Evolutionary conservation across 345 rosid genomes (phyloP), one percentile per base, ranked within the genome.

Genomic region (rapeseed (Brassica napus)): DNA sequence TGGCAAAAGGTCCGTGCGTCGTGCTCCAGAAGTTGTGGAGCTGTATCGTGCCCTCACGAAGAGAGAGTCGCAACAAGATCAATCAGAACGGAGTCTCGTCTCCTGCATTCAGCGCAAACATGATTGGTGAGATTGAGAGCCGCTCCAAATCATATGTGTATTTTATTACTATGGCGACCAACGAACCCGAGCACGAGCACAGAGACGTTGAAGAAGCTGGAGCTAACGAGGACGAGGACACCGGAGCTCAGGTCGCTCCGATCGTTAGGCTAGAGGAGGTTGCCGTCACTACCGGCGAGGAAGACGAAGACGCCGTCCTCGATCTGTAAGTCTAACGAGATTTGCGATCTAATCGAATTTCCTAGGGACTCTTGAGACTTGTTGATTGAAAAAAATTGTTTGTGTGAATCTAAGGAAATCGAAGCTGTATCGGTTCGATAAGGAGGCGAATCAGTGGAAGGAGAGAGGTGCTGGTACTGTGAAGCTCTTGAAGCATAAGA

Each of bases 121-220:
- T 95, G 99, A 95, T 95, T 21, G 99, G 99, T 75, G 99, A 95
- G 78, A 92, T 95, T 26, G 99, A 95, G 85, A 90, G 92, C 65
- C 91, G 99, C 12, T 64, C 30, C 30, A 65, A 88, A 5, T 89
- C n/a, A n/a, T n/a, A n/a, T n/a, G n/a, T n/a, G n/a, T n/a, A n/a
- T n/a, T 62, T 9, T n/a, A 39, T 18, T 16, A 69, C 60, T 72
- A 92, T 92, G 97, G 90, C 94, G 11, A 86, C 79, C 84, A 82
- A 68, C 21, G 91, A 88, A 30, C 93, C 93, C 21, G 83, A 86
- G 55, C 87, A 70, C 84, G 86, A 83, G 80, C 87, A 65, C 85
- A 83, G 91, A 78, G 98, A 89, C 14, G 97, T 84, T 2, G 97
- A 89, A 69, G 93, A 88, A 4, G 77, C 88, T 6, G 90, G 85